Percentiles rank a stretch among this genome's conserved stretches.
These are phyloP conservation scores for Fusarium ambrosium DNA, from an alignment of 2,329 filamentous ascomycete species.

Conservation along the genomic window DNA sequence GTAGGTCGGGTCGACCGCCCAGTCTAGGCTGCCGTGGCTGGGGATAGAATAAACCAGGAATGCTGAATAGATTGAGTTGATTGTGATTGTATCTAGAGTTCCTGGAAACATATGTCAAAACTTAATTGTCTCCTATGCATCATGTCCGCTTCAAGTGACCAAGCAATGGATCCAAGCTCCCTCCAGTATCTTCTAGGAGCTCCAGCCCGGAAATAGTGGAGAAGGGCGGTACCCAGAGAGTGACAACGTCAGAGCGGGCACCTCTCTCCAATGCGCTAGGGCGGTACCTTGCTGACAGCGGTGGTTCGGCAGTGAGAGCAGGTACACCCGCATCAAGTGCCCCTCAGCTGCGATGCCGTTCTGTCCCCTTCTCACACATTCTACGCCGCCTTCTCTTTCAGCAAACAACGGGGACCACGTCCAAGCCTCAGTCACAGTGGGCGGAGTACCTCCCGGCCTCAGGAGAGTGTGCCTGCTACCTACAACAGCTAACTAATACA, in stretches of 20 bases:
- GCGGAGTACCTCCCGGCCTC: constrained; percentile 3
- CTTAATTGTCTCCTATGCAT: background rate
- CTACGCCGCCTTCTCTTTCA: constrained; percentile 44
- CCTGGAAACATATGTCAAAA: background rate
- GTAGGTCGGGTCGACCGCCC: constrained; percentile 2
- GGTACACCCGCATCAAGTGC: constrained; percentile 41
- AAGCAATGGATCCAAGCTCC: constrained; percentile 25
- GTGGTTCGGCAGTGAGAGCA: background rate
- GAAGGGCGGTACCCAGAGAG: constrained; percentile 26
- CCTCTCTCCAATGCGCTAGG: constrained; percentile 15
- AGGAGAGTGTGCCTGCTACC: background rate
- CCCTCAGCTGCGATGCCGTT: constrained; percentile 52
- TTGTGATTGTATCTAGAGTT: background rate
- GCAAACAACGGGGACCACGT: constrained; percentile 23
- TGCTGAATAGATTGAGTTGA: background rate
- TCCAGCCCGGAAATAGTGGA: constrained; percentile 42
- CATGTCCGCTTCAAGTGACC: constrained; percentile 21
- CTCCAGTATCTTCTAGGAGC: constrained; percentile 42
- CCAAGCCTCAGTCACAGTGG: constrained; percentile 35
- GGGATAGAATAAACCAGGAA: background rate
- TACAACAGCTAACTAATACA: constrained; percentile 7
- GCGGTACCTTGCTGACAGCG: background rate
- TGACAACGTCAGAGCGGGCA: constrained; percentile 39
- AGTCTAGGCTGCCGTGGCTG: constrained; percentile 28
- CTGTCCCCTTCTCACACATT: constrained; percentile 59